Conservation (phyloP, 495 filamentous ascomycete species). For the Platismatia glauca region DNA sequence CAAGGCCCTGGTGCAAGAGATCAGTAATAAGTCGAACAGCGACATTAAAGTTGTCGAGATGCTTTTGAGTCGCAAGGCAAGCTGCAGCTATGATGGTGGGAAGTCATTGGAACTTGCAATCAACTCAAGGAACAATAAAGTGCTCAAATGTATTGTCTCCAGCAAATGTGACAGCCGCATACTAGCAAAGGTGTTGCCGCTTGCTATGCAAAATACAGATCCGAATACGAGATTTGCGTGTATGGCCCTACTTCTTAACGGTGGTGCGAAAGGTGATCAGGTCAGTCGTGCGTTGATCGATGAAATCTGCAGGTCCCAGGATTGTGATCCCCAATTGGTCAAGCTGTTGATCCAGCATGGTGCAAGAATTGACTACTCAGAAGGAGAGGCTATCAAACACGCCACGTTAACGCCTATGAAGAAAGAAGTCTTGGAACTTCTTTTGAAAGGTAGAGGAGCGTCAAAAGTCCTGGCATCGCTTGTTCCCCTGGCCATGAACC, state of each 20-base stretch:
- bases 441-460: conserved; percentile 3
- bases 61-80: conserved; percentile 11
- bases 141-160: conserved; percentile 10
- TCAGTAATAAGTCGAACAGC: not conserved
- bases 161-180: conserved; percentile 5
- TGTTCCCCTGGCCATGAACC: conserved; percentile 14
- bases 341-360: conserved; percentile 9
- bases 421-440: not conserved
- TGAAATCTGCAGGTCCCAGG: conserved; percentile 4
- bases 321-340: conserved; percentile 10
- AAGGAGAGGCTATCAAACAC: conserved; percentile 13
- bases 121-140: not conserved
- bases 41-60: conserved; percentile 1
- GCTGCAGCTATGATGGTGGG: conserved; percentile 13
- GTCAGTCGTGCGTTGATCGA: conserved; percentile 12
- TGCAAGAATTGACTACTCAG: conserved; percentile 13
- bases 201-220: conserved; percentile 2
- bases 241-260: conserved; percentile 10
- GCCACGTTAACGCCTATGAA: conserved; percentile 7
- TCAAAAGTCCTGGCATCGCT: conserved; percentile 7
- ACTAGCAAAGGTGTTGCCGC: conserved; percentile 1
- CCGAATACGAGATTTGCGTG: not conserved
- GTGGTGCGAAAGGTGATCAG: conserved; percentile 11
- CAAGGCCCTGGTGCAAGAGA: conserved; percentile 14
- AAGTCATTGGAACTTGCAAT: conserved; percentile 19